Evolutionary conservation across 1,284 basidiomycete genomes (phyloP).

Genomic region (Pseudozyma pruni): DNA sequence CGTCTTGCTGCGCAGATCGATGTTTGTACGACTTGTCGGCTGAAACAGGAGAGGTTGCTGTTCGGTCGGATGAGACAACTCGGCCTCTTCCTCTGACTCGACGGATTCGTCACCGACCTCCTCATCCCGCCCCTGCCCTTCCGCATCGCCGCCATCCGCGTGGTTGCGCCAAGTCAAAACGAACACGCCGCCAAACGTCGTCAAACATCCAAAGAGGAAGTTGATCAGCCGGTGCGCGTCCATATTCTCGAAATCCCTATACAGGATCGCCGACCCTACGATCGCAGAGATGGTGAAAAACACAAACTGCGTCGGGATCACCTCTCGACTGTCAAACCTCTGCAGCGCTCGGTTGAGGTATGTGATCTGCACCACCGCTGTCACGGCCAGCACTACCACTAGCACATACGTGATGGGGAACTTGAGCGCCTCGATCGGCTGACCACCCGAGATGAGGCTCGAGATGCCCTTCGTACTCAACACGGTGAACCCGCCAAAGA

Average conservation of each 20-base stretch:
- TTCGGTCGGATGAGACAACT: background rate
- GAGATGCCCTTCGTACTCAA: constrained; percentile 92
- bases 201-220: constrained; percentile 83
- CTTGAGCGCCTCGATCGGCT: constrained; percentile 46
- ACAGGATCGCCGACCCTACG: constrained; percentile 89
- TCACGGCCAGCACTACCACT: constrained; percentile 77
- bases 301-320: constrained; percentile 86
- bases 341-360: constrained; percentile 79
- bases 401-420: constrained; percentile 62
- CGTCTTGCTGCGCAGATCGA: background rate
- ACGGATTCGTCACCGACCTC: background rate
- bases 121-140: background rate
- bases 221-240: constrained; percentile 78
- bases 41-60: constrained; percentile 12
- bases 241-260: constrained; percentile 81
- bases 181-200: constrained; percentile 87
- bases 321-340: constrained; percentile 57
- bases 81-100: constrained; percentile 9
- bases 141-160: background rate
- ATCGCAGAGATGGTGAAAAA: constrained; percentile 81
- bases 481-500: constrained; percentile 85
- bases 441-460: constrained; percentile 72
- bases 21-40: too few species aligned
- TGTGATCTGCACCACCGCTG: constrained; percentile 87
- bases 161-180: constrained; percentile 54